Base-by-base conservation (phyloP, 768 basidiomycete genomes). In the Lentinus brumalis region DNA sequence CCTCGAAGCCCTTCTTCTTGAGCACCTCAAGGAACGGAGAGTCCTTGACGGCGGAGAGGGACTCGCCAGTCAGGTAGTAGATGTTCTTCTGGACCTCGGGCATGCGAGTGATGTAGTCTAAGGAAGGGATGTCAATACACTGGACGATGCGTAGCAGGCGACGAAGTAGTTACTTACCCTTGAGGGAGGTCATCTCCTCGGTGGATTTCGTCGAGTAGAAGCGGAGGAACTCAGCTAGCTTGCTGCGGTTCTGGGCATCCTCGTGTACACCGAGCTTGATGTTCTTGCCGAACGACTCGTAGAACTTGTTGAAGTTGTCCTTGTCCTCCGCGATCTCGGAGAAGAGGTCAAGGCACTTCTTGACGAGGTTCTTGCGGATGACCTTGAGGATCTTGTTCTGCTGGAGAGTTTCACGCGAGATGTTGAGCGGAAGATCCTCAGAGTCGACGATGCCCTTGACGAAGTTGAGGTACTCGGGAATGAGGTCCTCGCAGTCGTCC, bases 301-400 rank as follows among this genome's bases (percentile, higher is more conserved):
- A 97, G 85, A 98, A 98, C 82, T 96, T 96, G 77, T 69, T 74
- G 75, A 93, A 94, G 84, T 91, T 98, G 80, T 99, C 97, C 86
- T 98, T 98, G 86, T 99, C 97, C 84, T 99, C 96, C 39, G 96
- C 89, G 65, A 98, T 96, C 84, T 99, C 97, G 69, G 76, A 82
- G 83, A 99, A 86, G 70, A 98, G 78, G 73, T 98, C 96, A 79
- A 98, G 77, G 74, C 91, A 89, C 83, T 98, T 98, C 88, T 94
- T 98, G 77, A 98, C 96, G 57, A 98, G 86, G 83, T 98, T 97
- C 87, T 98, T 97, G 77, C 94, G 92, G 76, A 96, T 96, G 76
- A 97, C 95, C 84, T 98, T 99, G 70, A 99, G 90, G 69, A 99
- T 99, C 88, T 98, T 99, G 86, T 98, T 98, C 75, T 98, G 97